A percentile compares a stretch with the other conserved stretches of the same genome.
These are phyloP conservation scores for Penicillium lividum DNA, from an alignment of 495 filamentous ascomycete species.

Conservation along the genomic window DNA sequence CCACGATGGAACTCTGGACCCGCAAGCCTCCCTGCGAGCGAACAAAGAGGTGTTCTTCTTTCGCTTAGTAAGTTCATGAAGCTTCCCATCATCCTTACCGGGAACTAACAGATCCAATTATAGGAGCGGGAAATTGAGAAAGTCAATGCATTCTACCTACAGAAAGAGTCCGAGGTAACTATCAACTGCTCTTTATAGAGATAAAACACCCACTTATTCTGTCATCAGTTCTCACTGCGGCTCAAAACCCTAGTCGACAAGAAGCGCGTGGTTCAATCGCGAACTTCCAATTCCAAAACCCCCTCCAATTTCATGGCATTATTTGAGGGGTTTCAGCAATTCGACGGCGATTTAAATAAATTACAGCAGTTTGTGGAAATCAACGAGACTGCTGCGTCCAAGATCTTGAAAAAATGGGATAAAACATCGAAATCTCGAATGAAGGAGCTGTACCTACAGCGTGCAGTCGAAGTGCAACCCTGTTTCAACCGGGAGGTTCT, in stretches of 20 bases:
- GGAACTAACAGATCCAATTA: neutral
- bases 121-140: constrained; percentile 97
- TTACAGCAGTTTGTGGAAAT: constrained; percentile 98
- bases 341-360: constrained; percentile 93
- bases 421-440: constrained; percentile 99
- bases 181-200: constrained; percentile 7
- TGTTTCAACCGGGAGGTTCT: constrained; percentile 97
- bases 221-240: constrained; percentile 78
- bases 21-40: constrained; percentile 90
- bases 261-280: constrained; percentile 82
- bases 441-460: constrained; percentile 93
- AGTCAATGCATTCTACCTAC: constrained; percentile 95
- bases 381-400: constrained; percentile 95
- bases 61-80: constrained; percentile 66
- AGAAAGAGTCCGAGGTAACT: constrained; percentile 94
- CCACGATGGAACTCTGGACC: constrained; percentile 55
- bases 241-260: constrained; percentile 91
- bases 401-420: constrained; percentile 99
- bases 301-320: constrained; percentile 91
- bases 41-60: constrained; percentile 99
- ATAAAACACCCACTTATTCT: constrained; percentile 10
- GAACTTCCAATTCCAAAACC: constrained; percentile 73
- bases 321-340: constrained; percentile 95
- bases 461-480: constrained; percentile 95
- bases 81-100: neutral